Evolutionary conservation across 495 filamentous ascomycete species (phyloP).

Genomic region (Aspergillus ostianus): DNA sequence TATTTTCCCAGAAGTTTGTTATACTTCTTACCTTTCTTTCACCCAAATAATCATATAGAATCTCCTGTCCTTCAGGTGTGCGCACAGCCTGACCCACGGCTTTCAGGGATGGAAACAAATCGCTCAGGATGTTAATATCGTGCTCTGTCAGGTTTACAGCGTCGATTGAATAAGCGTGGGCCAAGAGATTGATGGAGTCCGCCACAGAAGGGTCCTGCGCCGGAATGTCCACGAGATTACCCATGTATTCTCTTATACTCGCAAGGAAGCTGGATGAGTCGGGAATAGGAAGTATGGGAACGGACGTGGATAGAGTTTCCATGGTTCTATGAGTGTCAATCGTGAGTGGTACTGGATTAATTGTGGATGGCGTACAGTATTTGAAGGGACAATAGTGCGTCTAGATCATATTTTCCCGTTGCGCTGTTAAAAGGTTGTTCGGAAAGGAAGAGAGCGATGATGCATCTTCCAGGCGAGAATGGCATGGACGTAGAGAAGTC

Average conservation of each 20-base stretch:
- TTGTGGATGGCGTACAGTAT: slow-evolving; percentile 23
- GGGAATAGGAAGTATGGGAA: slow-evolving; percentile 37
- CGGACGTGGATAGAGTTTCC: slow-evolving; percentile 15
- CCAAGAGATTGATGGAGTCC: slow-evolving; percentile 37
- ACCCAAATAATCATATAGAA: slow-evolving; percentile 39
- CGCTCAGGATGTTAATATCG: slow-evolving; percentile 46
- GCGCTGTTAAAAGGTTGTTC: slow-evolving; percentile 19
- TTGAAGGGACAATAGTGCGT: slow-evolving; percentile 31
- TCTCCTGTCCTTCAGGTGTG: slow-evolving; percentile 30
- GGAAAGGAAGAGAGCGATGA: slow-evolving; percentile 55
- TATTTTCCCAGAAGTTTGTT: slow-evolving; percentile 49
- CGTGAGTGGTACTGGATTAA: background rate
- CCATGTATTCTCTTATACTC: slow-evolving; percentile 27
- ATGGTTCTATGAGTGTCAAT: slow-evolving; percentile 14
- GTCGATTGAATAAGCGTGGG: slow-evolving; percentile 37
- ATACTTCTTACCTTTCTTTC: slow-evolving; percentile 25
- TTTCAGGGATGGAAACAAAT: slow-evolving; percentile 45
- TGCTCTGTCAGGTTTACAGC: slow-evolving; percentile 35
- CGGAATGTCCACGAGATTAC: slow-evolving; percentile 12
- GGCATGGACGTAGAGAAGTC: slow-evolving; percentile 40
- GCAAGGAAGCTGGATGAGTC: slow-evolving; percentile 25
- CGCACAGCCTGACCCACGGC: slow-evolving; percentile 42
- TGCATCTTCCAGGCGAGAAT: slow-evolving; percentile 34
- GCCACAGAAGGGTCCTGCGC: slow-evolving; percentile 19
- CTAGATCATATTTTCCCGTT: slow-evolving; percentile 17